Conservation (phyloP, 306 rosid genomes). For the Medicago truncatula region MtrunA17r5.0-ANR NC_053048.1:36711001-36711500, state of each 20-base stretch:
- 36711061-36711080: slow-evolving; percentile 29
- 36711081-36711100: background rate
- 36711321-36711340: slow-evolving; percentile 37
- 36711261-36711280: slow-evolving; percentile 64
- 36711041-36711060: slow-evolving; percentile 11
- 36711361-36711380: slow-evolving; percentile 48
- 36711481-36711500: slow-evolving; percentile 12
- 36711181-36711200: background rate
- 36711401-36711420: slow-evolving; percentile 8
- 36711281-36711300: slow-evolving; percentile 76
- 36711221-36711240: background rate
- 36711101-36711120: background rate
- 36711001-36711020: background rate
- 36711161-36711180: background rate
- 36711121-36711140: too few relatives aligned
- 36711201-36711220: background rate
- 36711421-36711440: background rate
- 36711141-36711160: too few relatives aligned
- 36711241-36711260: slow-evolving; percentile 35
- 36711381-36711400: slow-evolving; percentile 31
- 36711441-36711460: slow-evolving; percentile 5
- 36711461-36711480: slow-evolving; percentile 40
- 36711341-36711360: slow-evolving; percentile 51
- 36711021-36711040: background rate
- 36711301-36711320: slow-evolving; percentile 62